phyloP scores from a whole-genome alignment of 257 asterid species.

The Echites panduratus region DNA sequence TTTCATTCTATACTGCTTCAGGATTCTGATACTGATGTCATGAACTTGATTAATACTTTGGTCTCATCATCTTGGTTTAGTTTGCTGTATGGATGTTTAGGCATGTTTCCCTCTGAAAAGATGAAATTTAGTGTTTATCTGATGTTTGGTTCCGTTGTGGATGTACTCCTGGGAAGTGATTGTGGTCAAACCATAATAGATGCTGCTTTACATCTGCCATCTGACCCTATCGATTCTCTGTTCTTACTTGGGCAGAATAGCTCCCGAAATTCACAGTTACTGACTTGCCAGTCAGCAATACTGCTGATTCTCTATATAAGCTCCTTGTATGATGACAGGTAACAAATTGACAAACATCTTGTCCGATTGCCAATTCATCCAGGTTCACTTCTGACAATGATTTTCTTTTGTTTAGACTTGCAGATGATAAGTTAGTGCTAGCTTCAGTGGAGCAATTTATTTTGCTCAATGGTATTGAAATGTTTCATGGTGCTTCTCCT shows the following conservation, averaged over 20 bases:
- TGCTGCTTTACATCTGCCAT: slow-evolving; percentile 59
- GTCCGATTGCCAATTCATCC: background rate
- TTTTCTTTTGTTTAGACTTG: slow-evolving; percentile 44
- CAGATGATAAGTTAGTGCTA: slow-evolving; percentile 73
- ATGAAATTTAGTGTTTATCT: slow-evolving; percentile 63
- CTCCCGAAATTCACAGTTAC: slow-evolving; percentile 49
- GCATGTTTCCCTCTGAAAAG: slow-evolving; percentile 64
- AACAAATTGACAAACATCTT: slow-evolving; percentile 15
- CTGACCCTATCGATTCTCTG: slow-evolving; percentile 83
- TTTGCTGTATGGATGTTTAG: slow-evolving; percentile 75
- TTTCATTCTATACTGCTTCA: slow-evolving; percentile 58
- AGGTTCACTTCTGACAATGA: slow-evolving; percentile 7
- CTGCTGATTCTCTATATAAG: slow-evolving; percentile 60
- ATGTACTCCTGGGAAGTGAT: slow-evolving; percentile 60
- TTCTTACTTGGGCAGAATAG: slow-evolving; percentile 86
- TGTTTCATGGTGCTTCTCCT: slow-evolving; percentile 31
- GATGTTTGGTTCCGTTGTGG: slow-evolving; percentile 55
- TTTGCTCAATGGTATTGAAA: slow-evolving; percentile 55
- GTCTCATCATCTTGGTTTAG: slow-evolving; percentile 87
- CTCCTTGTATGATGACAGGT: slow-evolving; percentile 84
- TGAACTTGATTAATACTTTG: slow-evolving; percentile 46
- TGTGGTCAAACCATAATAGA: slow-evolving; percentile 66
- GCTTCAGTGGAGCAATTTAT: slow-evolving; percentile 93
- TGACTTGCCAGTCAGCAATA: slow-evolving; percentile 66
- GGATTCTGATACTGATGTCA: slow-evolving; percentile 40